Evolutionary conservation across 2,329 filamentous ascomycete genomes (phyloP).

Genomic region (Aspergillus sclerotialis): DNA sequence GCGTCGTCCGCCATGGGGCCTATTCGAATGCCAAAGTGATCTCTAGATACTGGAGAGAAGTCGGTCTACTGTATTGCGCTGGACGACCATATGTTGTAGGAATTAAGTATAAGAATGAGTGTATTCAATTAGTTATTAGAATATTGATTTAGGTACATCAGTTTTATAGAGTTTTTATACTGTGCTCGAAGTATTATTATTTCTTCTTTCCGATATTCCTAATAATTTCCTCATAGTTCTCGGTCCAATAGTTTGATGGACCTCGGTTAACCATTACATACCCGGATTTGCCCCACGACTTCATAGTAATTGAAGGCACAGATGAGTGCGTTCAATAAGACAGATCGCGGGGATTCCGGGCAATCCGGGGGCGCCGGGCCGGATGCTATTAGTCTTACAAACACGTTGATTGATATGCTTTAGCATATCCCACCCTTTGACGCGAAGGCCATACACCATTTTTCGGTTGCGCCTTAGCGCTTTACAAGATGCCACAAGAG

Average conservation of each 20-base stretch:
- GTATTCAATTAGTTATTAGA: no score
- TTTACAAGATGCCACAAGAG: not conserved
- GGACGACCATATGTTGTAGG: not conserved
- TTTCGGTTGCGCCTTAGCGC: not conserved
- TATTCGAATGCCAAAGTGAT: not conserved
- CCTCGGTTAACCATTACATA: no score
- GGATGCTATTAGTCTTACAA: not conserved
- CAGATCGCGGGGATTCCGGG: no score
- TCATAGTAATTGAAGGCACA: not conserved
- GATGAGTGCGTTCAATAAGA: not conserved
- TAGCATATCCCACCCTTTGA: not conserved
- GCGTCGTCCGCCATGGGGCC: not conserved
- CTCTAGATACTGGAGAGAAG: not conserved
- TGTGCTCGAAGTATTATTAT: no score
- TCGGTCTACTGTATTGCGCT: not conserved
- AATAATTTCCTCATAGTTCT: no score
- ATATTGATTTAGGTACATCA: no score
- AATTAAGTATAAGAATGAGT: no score
- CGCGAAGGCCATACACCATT: not conserved
- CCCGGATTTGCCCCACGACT: not conserved
- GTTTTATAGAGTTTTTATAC: no score
- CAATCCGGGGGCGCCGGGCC: not conserved
- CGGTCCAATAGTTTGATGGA: no score
- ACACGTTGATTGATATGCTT: not conserved
- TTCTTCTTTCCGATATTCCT: no score